Percentiles rank a stretch among this genome's conserved stretches.
These are phyloP conservation scores for Ophiostoma australiae DNA, from an alignment of 2,329 filamentous ascomycete genomes.

Conservation along the genomic window DNA sequence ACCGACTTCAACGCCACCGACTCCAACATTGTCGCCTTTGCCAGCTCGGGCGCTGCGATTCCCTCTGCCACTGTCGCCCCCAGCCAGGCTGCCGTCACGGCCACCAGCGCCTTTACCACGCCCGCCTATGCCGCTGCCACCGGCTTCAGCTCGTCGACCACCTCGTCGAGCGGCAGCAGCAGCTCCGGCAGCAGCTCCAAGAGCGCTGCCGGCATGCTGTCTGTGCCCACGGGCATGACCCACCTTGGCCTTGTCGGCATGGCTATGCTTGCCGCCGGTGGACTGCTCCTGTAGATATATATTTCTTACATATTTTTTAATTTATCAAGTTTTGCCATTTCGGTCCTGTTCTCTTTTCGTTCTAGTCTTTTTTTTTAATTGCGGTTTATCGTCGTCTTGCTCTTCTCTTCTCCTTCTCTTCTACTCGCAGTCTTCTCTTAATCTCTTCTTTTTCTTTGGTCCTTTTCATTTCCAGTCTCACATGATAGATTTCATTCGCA, in stretches of 20 bases:
- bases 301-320: background rate
- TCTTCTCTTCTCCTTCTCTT: too few species aligned
- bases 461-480: too few species aligned
- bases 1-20: slow-evolving; percentile 53
- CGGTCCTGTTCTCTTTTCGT: background rate
- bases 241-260: slow-evolving; percentile 17
- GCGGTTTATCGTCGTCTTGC: too few species aligned
- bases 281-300: slow-evolving; percentile 19
- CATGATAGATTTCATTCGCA: too few species aligned
- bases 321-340: background rate
- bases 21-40: slow-evolving; percentile 48
- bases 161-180: slow-evolving; percentile 7
- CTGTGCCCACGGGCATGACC: slow-evolving; percentile 22
- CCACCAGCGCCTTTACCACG: slow-evolving; percentile 29
- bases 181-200: slow-evolving; percentile 12
- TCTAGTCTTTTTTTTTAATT: background rate
- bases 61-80: slow-evolving; percentile 46
- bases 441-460: too few species aligned
- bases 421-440: too few species aligned
- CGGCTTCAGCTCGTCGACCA: slow-evolving; percentile 33
- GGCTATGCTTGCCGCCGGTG: slow-evolving; percentile 23
- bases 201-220: slow-evolving; percentile 13
- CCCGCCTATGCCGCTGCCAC: slow-evolving; percentile 37
- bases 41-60: slow-evolving; percentile 46
- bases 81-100: slow-evolving; percentile 37